Percentiles rank a stretch among this genome's conserved stretches.
phyloP scores from a whole-genome alignment of 305 asterid species.

The Rubia occidens region DNA sequence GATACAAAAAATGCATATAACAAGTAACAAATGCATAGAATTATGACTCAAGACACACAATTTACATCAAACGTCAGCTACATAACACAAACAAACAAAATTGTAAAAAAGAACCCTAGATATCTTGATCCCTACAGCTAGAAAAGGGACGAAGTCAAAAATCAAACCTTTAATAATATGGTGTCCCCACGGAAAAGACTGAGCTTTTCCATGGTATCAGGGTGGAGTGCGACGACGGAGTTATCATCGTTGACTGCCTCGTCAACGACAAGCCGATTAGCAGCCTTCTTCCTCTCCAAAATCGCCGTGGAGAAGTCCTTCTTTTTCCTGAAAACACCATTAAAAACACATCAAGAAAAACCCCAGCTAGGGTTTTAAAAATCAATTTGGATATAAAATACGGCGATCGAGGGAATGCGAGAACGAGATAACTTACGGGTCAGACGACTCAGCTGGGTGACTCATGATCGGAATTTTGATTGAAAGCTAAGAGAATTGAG shows the following conservation, averaged over 20 bases:
- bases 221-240: constrained; percentile 65
- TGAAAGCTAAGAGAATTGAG: neutral
- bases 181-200: constrained; percentile 73
- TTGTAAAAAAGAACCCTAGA: neutral
- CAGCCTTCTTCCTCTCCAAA: constrained; percentile 60
- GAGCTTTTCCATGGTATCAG: constrained; percentile 71
- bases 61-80: neutral
- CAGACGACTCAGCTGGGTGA: constrained; percentile 61
- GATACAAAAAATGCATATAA: neutral
- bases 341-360: neutral
- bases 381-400: neutral
- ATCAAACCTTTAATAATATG: constrained; percentile 51
- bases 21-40: neutral
- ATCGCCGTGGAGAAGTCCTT: constrained; percentile 72
- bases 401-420: constrained; percentile 1
- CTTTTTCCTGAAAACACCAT: constrained; percentile 42
- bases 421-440: constrained; percentile 38
- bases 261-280: constrained; percentile 64
- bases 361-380: constrained; percentile 1
- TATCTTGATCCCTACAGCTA: neutral
- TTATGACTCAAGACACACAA: too few relatives aligned
- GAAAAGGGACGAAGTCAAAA: neutral
- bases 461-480: constrained; percentile 34
- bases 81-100: neutral
- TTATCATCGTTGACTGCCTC: constrained; percentile 78